Evolutionary conservation across 2,329 filamentous ascomycete genomes (phyloP), one percentile per base, ranked within the genome.

Genomic region (Penicillium sp.): DNA sequence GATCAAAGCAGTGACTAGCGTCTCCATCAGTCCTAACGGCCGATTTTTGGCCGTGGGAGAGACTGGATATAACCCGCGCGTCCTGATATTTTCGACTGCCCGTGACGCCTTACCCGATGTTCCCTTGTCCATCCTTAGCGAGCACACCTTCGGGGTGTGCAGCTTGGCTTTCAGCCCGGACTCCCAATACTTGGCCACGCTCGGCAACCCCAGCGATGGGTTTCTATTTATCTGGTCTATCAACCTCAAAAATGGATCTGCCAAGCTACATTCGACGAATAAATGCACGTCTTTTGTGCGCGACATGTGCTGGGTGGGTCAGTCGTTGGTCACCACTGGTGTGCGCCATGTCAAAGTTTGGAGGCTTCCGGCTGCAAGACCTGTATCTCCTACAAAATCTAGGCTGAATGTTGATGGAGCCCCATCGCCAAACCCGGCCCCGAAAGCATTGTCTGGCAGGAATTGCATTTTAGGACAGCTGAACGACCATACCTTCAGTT

Each of bases 331-430:
- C 59, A 97, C 94, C 61, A 86, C 95, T 24, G 95, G 95, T 14
- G 89, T 95, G 53, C 87, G 95, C 27, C 94, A 97, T 77, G 87
- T 97, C 74, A 98, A 97, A 76, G 85, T 96, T 52, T 99, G 95
- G 95, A 88, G 89, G 66, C 83, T 95, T 11, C 90, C 95, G 37
- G 91, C 94, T 27, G 78, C 69, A 57, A 80, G 71, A 43, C 78
- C 82, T 18, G 77, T 78, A 5, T 89, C 89, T 22, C 89, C 90
- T 1, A 79, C 83, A 9, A 91, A 91, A 71, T 75, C 83, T 69
- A 85, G 83, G 62, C 83, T 85, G 70, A 74, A 68, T 62, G 59
- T 61, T n/a, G 78, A 78, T 24, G 63, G 64, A 6, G 58, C 55
- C 67, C 72, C 67, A 70, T 69, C 70, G 56, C 72, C 61, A 60